Percentiles rank a stretch among this genome's conserved stretches.
Evolutionary conservation across 2,329 filamentous ascomycete genomes (phyloP).

Genomic region (Fusarium sp.): DNA sequence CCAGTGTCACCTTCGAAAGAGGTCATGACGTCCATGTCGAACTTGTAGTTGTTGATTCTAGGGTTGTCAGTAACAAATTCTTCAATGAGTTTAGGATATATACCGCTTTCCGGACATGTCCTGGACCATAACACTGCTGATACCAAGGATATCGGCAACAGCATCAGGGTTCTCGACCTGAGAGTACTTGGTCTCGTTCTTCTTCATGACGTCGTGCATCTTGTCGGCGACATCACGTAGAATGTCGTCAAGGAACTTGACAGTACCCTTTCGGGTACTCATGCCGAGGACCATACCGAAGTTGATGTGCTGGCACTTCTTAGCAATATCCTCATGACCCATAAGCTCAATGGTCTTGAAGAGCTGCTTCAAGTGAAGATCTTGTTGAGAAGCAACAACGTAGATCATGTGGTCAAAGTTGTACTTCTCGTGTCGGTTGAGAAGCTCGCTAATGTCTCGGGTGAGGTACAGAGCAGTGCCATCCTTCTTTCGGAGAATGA

Average conservation of each 20-base stretch:
- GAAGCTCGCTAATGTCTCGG: conserved; percentile 79
- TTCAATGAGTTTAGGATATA: conserved; percentile 35
- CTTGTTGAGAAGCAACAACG: conserved; percentile 78
- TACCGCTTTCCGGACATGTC: conserved; percentile 96
- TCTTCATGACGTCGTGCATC: conserved; percentile 98
- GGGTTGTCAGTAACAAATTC: conserved; percentile 9
- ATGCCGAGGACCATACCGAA: conserved; percentile 79
- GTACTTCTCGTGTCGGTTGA: conserved; percentile 72
- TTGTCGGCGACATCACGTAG: conserved; percentile 82
- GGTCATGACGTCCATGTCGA: conserved; percentile 85
- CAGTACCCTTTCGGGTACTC: conserved; percentile 78
- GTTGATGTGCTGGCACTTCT: conserved; percentile 79
- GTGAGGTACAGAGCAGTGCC: conserved; percentile 83
- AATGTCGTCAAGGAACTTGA: conserved; percentile 71
- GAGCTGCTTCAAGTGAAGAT: conserved; percentile 78
- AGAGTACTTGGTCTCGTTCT: conserved; percentile 89
- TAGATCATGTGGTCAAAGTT: conserved; percentile 85
- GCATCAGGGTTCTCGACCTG: conserved; percentile 87
- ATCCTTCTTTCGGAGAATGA: conserved; percentile 78
- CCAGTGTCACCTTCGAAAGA: conserved; percentile 89
- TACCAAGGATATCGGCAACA: conserved; percentile 89
- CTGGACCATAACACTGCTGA: conserved; percentile 96
- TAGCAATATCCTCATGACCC: conserved; percentile 74
- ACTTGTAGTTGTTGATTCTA: conserved; percentile 74
- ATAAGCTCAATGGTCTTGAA: conserved; percentile 82